Percentiles rank a stretch among this genome's conserved stretches.
These are phyloP conservation scores for Calonectria ilicicola DNA, from an alignment of 2,329 filamentous ascomycete species.

Conservation along the genomic window DNA sequence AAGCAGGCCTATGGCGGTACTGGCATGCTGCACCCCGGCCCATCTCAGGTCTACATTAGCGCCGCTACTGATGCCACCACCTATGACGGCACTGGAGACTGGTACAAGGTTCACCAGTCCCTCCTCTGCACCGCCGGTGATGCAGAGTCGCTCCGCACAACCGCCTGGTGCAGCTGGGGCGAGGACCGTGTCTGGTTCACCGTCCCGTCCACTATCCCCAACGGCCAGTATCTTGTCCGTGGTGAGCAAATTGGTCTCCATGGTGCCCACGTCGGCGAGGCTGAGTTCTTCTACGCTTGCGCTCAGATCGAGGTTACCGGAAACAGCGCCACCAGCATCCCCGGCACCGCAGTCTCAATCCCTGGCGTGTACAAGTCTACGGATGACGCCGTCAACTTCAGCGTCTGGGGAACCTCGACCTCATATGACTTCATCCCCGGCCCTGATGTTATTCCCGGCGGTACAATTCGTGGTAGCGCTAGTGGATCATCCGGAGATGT, in stretches of 20 bases:
- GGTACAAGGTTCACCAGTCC: conserved; percentile 14
- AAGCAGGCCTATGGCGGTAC: conserved; percentile 13
- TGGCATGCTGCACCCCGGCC: conserved; percentile 8
- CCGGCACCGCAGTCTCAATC: neutral
- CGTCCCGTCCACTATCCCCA: conserved; percentile 4
- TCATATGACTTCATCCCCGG: conserved; percentile 7
- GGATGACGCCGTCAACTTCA: conserved; percentile 9
- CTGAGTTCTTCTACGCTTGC: conserved; percentile 37
- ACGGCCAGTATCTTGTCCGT: conserved; percentile 33
- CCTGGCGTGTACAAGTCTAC: conserved; percentile 9
- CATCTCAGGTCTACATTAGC: conserved; percentile 5
- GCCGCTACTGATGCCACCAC: neutral
- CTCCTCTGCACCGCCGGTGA: conserved; percentile 8
- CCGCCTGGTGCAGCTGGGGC: conserved; percentile 1
- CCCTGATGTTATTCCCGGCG: conserved; percentile 16
- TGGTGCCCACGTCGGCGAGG: conserved; percentile 31
- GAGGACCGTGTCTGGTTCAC: conserved; percentile 11
- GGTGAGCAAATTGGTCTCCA: conserved; percentile 36
- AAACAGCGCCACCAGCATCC: neutral
- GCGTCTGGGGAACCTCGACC: conserved; percentile 11
- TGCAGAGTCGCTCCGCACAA: conserved; percentile 3
- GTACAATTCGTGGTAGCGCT: conserved; percentile 10
- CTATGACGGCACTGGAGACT: neutral
- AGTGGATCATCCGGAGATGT: neutral
- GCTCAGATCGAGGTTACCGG: conserved; percentile 33